These are phyloP conservation scores for Cornus suecica DNA, from an alignment of 148 eudicot genomes.

Conservation along the genomic window DNA sequence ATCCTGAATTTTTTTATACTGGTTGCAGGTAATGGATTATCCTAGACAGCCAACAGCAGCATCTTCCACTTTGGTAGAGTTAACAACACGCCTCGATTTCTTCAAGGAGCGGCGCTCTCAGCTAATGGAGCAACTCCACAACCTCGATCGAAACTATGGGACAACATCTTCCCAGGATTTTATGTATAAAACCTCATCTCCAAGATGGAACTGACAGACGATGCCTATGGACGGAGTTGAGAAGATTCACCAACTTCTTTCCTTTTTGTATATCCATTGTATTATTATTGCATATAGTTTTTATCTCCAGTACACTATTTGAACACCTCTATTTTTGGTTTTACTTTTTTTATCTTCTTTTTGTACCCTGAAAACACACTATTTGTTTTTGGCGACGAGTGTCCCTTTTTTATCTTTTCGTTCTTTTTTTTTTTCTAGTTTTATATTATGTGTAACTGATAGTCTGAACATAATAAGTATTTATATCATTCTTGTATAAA, in stretches of 20 bases:
- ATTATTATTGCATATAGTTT: conserved; percentile 40
- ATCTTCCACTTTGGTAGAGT: conserved; percentile 86
- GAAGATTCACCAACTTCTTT: background rate
- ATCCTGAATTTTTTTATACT: conserved; percentile 1
- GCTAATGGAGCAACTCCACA: conserved; percentile 97
- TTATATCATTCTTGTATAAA: background rate
- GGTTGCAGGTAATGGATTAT: conserved; percentile 62
- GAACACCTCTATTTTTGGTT: background rate
- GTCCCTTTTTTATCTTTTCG: background rate
- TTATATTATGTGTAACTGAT: background rate
- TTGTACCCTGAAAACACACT: background rate
- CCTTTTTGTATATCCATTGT: conserved; percentile 46
- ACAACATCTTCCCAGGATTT: conserved; percentile 57
- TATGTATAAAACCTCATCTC: conserved; percentile 70
- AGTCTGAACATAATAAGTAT: background rate
- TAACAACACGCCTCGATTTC: conserved; percentile 95
- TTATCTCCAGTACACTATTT: conserved; percentile 6
- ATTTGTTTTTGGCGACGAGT: background rate
- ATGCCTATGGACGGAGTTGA: conserved; percentile 4
- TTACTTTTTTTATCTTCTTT: background rate
- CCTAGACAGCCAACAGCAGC: conserved; percentile 62
- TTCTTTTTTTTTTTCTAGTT: background rate
- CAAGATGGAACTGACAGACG: conserved; percentile 68
- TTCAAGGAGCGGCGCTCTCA: conserved; percentile 96
- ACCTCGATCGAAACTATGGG: conserved; percentile 74